A percentile compares a stretch with the other conserved stretches of the same genome.
Conservation (phyloP, 805 yeast species). For the Ogataea angusta region DNA sequence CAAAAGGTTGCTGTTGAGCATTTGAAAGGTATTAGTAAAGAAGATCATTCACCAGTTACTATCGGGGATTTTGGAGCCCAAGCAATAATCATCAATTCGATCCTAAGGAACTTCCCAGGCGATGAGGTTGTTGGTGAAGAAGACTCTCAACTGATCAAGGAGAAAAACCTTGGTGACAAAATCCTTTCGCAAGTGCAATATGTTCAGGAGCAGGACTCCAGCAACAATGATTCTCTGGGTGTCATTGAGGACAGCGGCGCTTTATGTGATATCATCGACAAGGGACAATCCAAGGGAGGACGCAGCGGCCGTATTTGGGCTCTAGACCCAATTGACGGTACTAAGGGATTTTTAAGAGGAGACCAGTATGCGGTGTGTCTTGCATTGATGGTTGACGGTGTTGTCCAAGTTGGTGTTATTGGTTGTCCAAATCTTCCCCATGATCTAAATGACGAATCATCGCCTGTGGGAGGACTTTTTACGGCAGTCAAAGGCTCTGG, state of each 20-base stretch:
- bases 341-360: slow-evolving; percentile 92
- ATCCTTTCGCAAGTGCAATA: slow-evolving; percentile 60
- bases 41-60: slow-evolving; percentile 93
- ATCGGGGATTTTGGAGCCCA: slow-evolving; percentile 96
- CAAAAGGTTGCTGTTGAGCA: slow-evolving; percentile 56
- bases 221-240: slow-evolving; percentile 37
- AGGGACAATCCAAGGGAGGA: slow-evolving; percentile 82
- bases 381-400: slow-evolving; percentile 82
- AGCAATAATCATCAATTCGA: slow-evolving; percentile 83
- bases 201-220: slow-evolving; percentile 46
- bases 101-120: slow-evolving; percentile 70
- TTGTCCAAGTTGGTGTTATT: slow-evolving; percentile 84
- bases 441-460: slow-evolving; percentile 35
- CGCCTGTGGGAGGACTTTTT: slow-evolving; percentile 67
- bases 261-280: slow-evolving; percentile 66
- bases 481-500: slow-evolving; percentile 69
- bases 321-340: slow-evolving; percentile 96
- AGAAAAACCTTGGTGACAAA: slow-evolving; percentile 45
- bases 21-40: slow-evolving; percentile 62
- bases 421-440: slow-evolving; percentile 92
- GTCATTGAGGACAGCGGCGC: slow-evolving; percentile 41
- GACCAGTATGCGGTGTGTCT: slow-evolving; percentile 97
- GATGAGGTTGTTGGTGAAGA: slow-evolving; percentile 96
- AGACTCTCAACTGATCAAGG: slow-evolving; percentile 66
- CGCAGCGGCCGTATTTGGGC: slow-evolving; percentile 88